Percentiles rank a stretch among this genome's conserved stretches.
These are phyloP conservation scores for Solanum virginianum DNA, from an alignment of 257 asterid genomes.

Conservation along the genomic window DNA sequence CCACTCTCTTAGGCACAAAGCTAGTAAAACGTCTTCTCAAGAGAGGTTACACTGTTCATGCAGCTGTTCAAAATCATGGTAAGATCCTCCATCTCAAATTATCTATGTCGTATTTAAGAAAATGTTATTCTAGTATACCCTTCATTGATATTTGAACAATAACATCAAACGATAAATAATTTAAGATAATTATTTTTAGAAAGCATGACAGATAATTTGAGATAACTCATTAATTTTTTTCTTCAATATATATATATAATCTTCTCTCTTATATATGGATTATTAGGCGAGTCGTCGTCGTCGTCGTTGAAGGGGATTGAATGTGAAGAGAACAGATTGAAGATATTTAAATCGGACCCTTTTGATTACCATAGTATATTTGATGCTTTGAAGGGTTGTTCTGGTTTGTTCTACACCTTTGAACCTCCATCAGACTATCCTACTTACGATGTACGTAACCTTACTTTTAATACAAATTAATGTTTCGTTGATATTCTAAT, in stretches of 20 bases:
- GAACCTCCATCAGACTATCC: conserved; percentile 68
- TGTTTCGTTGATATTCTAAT: neutral
- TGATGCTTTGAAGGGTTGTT: conserved; percentile 75
- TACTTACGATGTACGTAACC: conserved; percentile 54
- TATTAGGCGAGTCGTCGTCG: neutral
- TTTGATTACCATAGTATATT: conserved; percentile 80
- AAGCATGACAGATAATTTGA: no score
- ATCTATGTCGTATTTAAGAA: neutral
- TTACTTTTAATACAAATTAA: neutral
- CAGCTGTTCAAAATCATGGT: conserved; percentile 45
- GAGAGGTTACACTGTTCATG: conserved; percentile 84
- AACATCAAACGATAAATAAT: neutral
- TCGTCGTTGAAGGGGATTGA: conserved; percentile 6
- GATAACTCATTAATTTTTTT: neutral
- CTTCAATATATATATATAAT: neutral
- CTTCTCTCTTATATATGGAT: neutral
- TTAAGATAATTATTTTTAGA: neutral
- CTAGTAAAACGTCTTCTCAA: conserved; percentile 60
- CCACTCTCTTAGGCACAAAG: conserved; percentile 54
- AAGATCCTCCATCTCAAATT: neutral
- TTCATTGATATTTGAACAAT: neutral
- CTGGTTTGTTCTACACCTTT: conserved; percentile 66
- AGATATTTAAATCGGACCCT: conserved; percentile 58
- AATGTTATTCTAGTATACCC: neutral
- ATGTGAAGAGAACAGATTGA: conserved; percentile 43